A percentile compares a stretch with the other conserved stretches of the same genome.
phyloP scores from a whole-genome alignment of 306 rosid species.

The Mucuna pruriens region DNA sequence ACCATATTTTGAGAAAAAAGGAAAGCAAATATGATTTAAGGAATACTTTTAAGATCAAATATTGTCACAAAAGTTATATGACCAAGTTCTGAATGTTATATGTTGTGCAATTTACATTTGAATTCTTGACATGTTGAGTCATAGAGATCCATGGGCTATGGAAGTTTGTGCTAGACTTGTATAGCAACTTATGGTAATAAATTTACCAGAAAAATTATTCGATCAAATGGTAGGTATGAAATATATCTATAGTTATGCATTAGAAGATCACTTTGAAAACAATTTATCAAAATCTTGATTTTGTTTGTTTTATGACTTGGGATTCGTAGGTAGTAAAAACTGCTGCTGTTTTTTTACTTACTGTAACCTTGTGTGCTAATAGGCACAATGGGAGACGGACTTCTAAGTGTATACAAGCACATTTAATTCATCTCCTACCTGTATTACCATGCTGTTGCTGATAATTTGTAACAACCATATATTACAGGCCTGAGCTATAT shows the following conservation, averaged over 20 bases:
- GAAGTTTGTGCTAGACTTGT: background rate
- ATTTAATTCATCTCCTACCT: background rate
- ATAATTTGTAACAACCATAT: background rate
- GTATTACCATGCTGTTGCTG: background rate
- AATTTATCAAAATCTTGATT: background rate
- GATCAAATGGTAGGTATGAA: background rate
- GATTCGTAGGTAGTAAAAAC: background rate
- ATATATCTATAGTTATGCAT: background rate
- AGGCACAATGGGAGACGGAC: background rate
- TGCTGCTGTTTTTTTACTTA: background rate
- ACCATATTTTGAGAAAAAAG: background rate
- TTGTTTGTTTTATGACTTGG: constrained; percentile 14
- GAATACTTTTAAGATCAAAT: background rate
- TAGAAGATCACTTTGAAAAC: background rate
- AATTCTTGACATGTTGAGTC: background rate
- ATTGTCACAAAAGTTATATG: background rate
- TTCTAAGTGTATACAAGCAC: background rate
- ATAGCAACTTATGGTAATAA: background rate
- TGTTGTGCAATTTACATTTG: background rate
- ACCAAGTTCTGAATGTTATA: background rate
- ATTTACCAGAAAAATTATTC: background rate
- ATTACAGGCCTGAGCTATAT: constrained; percentile 82
- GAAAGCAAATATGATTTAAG: background rate
- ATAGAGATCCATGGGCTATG: background rate
- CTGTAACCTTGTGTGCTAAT: background rate